Evolutionary conservation across 2,329 filamentous ascomycete species (phyloP).

Genomic region (Sporothrix luriei): DNA sequence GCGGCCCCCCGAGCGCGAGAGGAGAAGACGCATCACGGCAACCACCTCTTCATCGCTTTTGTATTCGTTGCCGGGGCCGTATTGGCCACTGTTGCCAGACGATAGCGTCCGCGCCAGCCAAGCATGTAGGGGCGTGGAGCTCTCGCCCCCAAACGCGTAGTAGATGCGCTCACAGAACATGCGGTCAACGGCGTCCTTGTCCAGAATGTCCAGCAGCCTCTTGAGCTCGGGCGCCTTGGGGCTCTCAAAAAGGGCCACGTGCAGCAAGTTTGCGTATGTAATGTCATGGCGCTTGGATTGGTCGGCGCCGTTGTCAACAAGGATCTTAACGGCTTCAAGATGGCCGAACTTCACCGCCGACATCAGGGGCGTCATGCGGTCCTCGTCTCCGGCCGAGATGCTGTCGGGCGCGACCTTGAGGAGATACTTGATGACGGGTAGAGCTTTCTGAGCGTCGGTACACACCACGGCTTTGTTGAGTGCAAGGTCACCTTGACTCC

Average conservation of each 20-base stretch:
- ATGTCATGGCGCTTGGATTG: slow-evolving; percentile 62
- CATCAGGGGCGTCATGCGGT: slow-evolving; percentile 67
- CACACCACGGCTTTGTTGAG: slow-evolving; percentile 67
- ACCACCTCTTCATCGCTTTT: slow-evolving; percentile 42
- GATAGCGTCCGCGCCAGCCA: slow-evolving; percentile 50
- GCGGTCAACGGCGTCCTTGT: slow-evolving; percentile 57
- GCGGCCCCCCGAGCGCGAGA: slow-evolving; percentile 57
- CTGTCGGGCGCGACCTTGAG: slow-evolving; percentile 62
- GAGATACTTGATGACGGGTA: slow-evolving; percentile 66
- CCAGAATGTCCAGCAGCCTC: slow-evolving; percentile 60
- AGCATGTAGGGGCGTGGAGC: slow-evolving; percentile 65
- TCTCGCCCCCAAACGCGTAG: slow-evolving; percentile 48
- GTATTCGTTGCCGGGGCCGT: slow-evolving; percentile 36
- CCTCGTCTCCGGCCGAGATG: slow-evolving; percentile 62
- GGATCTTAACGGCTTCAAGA: slow-evolving; percentile 57
- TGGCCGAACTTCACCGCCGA: slow-evolving; percentile 64
- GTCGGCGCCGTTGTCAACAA: slow-evolving; percentile 71
- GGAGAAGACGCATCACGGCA: slow-evolving; percentile 53
- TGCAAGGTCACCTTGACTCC: slow-evolving; percentile 56
- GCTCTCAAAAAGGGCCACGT: slow-evolving; percentile 52
- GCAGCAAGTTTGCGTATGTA: slow-evolving; percentile 67
- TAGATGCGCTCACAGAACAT: slow-evolving; percentile 63
- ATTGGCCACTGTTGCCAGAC: slow-evolving; percentile 7
- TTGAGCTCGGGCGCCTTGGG: slow-evolving; percentile 46
- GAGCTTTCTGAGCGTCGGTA: slow-evolving; percentile 46